These are phyloP conservation scores for Leccinum rimulosum DNA, from an alignment of 768 basidiomycete species.

Conservation along the genomic window DNA sequence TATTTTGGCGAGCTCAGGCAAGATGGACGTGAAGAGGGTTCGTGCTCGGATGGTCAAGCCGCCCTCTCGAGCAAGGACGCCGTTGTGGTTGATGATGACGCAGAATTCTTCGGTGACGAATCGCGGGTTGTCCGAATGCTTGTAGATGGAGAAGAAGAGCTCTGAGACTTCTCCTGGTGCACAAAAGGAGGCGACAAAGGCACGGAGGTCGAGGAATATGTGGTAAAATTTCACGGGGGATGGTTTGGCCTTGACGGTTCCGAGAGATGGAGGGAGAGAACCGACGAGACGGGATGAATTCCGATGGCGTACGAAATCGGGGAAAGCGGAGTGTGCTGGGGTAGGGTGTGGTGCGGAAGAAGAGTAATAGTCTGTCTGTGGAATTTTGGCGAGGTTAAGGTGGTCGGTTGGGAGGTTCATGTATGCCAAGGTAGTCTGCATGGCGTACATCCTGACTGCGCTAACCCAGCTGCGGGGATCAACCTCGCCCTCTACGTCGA, in stretches of 20 bases:
- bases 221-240: slow-evolving; percentile 78
- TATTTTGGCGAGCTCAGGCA: slow-evolving; percentile 83
- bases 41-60: too few relatives aligned
- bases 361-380: slow-evolving; percentile 42
- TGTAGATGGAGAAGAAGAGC: slow-evolving; percentile 91
- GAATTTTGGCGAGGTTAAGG: slow-evolving; percentile 32
- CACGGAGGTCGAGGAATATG: slow-evolving; percentile 84
- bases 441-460: slow-evolving; percentile 86
- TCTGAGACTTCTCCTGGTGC: slow-evolving; percentile 90
- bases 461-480: slow-evolving; percentile 85
- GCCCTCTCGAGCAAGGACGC: too few relatives aligned
- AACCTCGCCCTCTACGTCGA: slow-evolving; percentile 83
- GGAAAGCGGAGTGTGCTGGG: slow-evolving; percentile 69
- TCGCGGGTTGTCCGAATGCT: slow-evolving; percentile 18
- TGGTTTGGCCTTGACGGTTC: slow-evolving; percentile 28
- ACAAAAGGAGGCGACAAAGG: slow-evolving; percentile 89
- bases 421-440: slow-evolving; percentile 83
- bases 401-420: slow-evolving; percentile 50
- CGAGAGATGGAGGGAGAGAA: slow-evolving; percentile 30
- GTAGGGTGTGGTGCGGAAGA: slow-evolving; percentile 50
- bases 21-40: slow-evolving; percentile 70
- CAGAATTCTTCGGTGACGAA: too few relatives aligned
- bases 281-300: slow-evolving; percentile 35
- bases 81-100: too few relatives aligned
- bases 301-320: slow-evolving; percentile 42